Percentiles rank a stretch among this genome's conserved stretches.
Conservation (phyloP, 176 grass and related monocot species). For the Canna indica region DNA sequence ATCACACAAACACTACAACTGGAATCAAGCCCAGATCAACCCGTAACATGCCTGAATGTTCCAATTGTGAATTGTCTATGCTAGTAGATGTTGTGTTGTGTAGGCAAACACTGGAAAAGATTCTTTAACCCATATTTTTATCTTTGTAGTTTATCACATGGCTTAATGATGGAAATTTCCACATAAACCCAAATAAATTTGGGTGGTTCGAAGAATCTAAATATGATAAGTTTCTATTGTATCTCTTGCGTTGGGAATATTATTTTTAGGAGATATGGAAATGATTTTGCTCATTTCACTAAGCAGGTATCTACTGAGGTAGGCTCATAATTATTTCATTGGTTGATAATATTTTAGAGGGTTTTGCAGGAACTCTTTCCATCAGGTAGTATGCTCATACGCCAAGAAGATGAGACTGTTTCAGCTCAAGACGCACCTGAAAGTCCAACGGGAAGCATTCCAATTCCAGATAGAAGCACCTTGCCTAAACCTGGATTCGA, state of each 20-base stretch:
- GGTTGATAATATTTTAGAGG: background rate
- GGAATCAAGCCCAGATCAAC: no score
- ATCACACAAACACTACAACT: no score
- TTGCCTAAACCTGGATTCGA: background rate
- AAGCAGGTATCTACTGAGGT: no score
- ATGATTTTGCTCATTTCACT: background rate
- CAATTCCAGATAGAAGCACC: background rate
- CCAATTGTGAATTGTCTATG: no score
- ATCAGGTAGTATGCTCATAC: background rate
- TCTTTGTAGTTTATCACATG: background rate
- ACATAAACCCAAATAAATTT: background rate
- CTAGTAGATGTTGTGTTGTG: no score
- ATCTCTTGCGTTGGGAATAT: no score
- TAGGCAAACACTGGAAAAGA: background rate
- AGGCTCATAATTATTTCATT: background rate
- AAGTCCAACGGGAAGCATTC: background rate
- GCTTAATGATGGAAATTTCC: background rate
- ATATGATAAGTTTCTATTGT: background rate
- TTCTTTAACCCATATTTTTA: background rate
- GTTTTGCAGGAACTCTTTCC: constrained; percentile 4
- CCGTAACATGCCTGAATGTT: no score
- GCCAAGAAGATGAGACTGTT: background rate
- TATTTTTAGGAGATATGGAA: no score
- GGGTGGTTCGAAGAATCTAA: background rate
- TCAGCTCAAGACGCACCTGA: background rate